Conservation (phyloP, 306 rosid genomes). For the Datisca glomerata region DNA sequence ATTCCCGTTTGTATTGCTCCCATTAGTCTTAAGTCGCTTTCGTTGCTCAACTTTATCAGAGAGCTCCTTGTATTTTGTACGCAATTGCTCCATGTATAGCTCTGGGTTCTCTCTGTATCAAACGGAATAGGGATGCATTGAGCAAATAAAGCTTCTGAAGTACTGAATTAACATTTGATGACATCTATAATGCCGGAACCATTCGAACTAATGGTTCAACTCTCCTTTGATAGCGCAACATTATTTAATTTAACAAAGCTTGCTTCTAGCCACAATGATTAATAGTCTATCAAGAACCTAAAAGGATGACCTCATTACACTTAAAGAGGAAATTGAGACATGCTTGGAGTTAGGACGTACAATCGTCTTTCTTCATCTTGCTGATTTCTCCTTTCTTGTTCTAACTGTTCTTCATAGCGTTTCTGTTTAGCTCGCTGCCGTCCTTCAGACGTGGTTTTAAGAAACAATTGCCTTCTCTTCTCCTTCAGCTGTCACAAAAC, state of each 20-base stretch:
- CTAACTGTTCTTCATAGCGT: slow-evolving; percentile 67
- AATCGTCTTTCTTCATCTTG: slow-evolving; percentile 68
- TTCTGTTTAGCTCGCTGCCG: slow-evolving; percentile 76
- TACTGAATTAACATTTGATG: neutral
- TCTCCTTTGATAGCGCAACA: no score
- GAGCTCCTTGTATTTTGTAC: slow-evolving; percentile 54
- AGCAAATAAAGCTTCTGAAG: neutral
- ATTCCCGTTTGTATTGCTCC: slow-evolving; percentile 48
- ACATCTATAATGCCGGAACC: slow-evolving; percentile 4
- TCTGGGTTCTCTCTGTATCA: slow-evolving; percentile 69
- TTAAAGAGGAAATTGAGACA: slow-evolving; percentile 1
- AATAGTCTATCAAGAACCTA: no score
- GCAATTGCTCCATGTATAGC: slow-evolving; percentile 73
- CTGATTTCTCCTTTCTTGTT: slow-evolving; percentile 64
- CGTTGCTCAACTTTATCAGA: slow-evolving; percentile 65
- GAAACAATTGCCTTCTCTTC: slow-evolving; percentile 72
- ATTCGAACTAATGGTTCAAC: no score
- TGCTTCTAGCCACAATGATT: slow-evolving; percentile 1
- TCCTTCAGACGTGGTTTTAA: slow-evolving; percentile 90
- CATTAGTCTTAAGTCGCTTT: slow-evolving; percentile 56
- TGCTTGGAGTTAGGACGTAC: slow-evolving; percentile 27
- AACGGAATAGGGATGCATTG: slow-evolving; percentile 3
- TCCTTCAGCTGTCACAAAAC: slow-evolving; percentile 49
- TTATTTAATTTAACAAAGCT: slow-evolving; percentile 9
- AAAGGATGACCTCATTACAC: no score